Percentiles rank a stretch among this genome's conserved stretches.
phyloP scores from a whole-genome alignment of 768 basidiomycete species.

The Leccinum disarticulatum region DNA sequence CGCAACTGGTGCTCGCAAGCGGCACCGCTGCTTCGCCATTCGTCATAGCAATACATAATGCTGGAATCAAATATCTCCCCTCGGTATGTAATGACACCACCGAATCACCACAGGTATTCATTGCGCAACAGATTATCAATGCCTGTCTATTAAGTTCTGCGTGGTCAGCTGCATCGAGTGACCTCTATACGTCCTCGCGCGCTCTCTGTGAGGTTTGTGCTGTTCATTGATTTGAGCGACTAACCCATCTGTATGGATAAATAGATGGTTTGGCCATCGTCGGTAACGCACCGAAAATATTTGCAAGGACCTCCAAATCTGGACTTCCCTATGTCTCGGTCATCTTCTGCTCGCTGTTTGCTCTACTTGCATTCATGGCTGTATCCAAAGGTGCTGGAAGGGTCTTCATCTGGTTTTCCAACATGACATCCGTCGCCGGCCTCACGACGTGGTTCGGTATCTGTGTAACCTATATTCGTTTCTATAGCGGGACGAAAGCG shows the following conservation, averaged over 20 bases:
- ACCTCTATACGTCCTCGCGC: constrained; percentile 57
- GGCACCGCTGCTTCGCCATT: background rate
- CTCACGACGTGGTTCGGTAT: constrained; percentile 84
- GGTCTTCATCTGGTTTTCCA: constrained; percentile 81
- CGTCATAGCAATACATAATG: background rate
- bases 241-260: constrained; percentile 3
- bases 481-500: constrained; percentile 73
- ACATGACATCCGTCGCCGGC: constrained; percentile 66
- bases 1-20: background rate
- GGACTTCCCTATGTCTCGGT: constrained; percentile 82
- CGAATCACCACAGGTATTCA: background rate
- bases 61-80: background rate
- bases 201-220: constrained; percentile 65
- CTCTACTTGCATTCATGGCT: constrained; percentile 78
- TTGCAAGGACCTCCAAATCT: constrained; percentile 61
- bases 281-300: constrained; percentile 82
- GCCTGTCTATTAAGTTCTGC: background rate
- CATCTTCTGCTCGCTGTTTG: constrained; percentile 66
- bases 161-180: background rate
- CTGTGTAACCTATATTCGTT: constrained; percentile 73
- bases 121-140: background rate
- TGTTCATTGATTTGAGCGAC: background rate
- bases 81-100: background rate
- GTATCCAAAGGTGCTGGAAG: constrained; percentile 59
- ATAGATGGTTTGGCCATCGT: constrained; percentile 76